Evolutionary conservation across 495 filamentous ascomycete species (phyloP).

Genomic region (Emericellopsis terricola): DNA sequence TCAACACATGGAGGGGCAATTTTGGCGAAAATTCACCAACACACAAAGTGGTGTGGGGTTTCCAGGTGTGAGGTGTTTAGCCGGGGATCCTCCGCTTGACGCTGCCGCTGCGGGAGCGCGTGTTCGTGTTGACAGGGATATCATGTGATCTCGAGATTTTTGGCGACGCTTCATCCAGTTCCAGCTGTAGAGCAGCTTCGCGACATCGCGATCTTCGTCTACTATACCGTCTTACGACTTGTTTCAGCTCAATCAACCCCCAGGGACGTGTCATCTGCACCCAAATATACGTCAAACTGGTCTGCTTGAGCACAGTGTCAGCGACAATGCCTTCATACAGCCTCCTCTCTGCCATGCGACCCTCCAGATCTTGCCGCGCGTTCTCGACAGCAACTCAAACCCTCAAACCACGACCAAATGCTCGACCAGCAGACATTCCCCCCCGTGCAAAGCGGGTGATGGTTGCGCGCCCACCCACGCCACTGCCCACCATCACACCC

Average conservation of each 20-base stretch:
- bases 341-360: not conserved
- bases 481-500: not conserved
- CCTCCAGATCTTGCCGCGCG: not conserved
- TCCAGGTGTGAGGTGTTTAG: not conserved
- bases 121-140: not conserved
- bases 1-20: slow-evolving; percentile 5
- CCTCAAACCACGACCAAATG: not conserved
- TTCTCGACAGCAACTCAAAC: not conserved
- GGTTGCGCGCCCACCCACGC: slow-evolving; percentile 1
- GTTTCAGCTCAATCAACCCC: too few relatives aligned
- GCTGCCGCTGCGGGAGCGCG: not conserved
- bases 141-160: slow-evolving; percentile 4
- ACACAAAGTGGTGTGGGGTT: slow-evolving; percentile 3
- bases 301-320: not conserved
- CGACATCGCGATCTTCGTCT: too few relatives aligned
- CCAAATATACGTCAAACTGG: not conserved
- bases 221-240: too few relatives aligned
- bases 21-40: slow-evolving; percentile 4
- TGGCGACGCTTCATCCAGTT: not conserved
- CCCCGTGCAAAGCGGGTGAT: too few relatives aligned
- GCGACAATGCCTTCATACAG: not conserved
- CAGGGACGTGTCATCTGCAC: too few relatives aligned
- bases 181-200: too few relatives aligned
- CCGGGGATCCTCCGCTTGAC: not conserved
- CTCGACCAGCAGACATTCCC: slow-evolving; percentile 1